A percentile compares a stretch with the other conserved stretches of the same genome.
Conservation (phyloP, 2,329 filamentous ascomycete genomes). For the Exophiala bonariae region DNA sequence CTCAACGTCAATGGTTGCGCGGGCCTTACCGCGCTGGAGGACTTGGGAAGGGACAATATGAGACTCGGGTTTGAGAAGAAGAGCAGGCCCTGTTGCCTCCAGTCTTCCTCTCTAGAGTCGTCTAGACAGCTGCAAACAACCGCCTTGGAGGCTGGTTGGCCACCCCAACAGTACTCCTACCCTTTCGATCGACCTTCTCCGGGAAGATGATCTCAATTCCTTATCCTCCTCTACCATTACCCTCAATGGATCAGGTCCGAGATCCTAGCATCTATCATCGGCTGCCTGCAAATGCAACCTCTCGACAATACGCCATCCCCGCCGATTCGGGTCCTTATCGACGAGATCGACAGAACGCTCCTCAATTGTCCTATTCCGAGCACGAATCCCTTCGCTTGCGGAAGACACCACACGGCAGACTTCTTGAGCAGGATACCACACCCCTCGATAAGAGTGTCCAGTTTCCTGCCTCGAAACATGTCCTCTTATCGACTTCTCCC, state of each 20-base stretch:
- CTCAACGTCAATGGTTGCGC: slow-evolving; percentile 18
- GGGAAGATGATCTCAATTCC: slow-evolving; percentile 21
- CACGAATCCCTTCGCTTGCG: slow-evolving; percentile 70
- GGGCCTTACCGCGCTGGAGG: slow-evolving; percentile 10
- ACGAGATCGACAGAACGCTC: slow-evolving; percentile 15
- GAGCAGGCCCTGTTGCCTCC: slow-evolving; percentile 25
- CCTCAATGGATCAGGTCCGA: slow-evolving; percentile 19
- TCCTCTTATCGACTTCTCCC: slow-evolving; percentile 66
- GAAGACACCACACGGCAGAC: slow-evolving; percentile 92
- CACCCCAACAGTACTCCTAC: neutral
- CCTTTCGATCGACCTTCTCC: neutral
- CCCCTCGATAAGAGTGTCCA: slow-evolving; percentile 70
- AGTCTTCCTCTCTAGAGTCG: slow-evolving; percentile 11
- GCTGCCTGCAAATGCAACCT: slow-evolving; percentile 8
- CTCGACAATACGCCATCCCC: slow-evolving; percentile 27
- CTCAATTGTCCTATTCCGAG: slow-evolving; percentile 41
- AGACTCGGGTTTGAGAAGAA: slow-evolving; percentile 16
- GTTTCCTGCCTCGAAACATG: slow-evolving; percentile 78
- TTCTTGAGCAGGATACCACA: slow-evolving; percentile 85
- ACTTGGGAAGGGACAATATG: slow-evolving; percentile 21
- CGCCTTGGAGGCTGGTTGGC: slow-evolving; percentile 21
- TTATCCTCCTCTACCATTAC: slow-evolving; percentile 4
- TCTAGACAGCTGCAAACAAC: slow-evolving; percentile 11
- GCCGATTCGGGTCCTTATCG: slow-evolving; percentile 8
- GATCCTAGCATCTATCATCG: slow-evolving; percentile 15